These are phyloP conservation scores for Candida maesae DNA, from an alignment of 805 yeast species.

Conservation along the genomic window DNA sequence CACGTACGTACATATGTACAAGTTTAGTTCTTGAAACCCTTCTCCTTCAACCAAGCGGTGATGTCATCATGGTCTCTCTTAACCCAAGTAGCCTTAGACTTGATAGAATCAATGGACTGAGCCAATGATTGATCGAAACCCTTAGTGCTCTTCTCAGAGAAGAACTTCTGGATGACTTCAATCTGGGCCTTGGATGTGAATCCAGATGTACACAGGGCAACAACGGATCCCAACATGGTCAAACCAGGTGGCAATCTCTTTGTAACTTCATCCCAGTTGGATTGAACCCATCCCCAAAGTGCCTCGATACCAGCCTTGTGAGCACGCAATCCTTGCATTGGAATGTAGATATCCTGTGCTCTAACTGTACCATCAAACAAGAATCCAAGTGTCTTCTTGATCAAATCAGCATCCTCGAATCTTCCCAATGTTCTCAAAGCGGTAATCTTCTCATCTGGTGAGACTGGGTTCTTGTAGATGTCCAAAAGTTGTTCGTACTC, in stretches of 20 bases:
- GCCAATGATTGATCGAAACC: slow-evolving; percentile 65
- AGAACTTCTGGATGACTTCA: slow-evolving; percentile 48
- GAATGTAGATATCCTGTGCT: slow-evolving; percentile 73
- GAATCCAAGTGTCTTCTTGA: slow-evolving; percentile 52
- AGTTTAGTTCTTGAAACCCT: slow-evolving; percentile 23
- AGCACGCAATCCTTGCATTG: slow-evolving; percentile 68
- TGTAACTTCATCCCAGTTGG: slow-evolving; percentile 67
- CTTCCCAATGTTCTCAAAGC: slow-evolving; percentile 70
- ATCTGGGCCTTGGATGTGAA: slow-evolving; percentile 55
- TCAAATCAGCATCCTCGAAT: slow-evolving; percentile 48
- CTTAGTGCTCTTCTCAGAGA: slow-evolving; percentile 50
- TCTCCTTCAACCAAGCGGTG: slow-evolving; percentile 43
- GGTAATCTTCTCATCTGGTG: slow-evolving; percentile 62
- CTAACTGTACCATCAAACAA: slow-evolving; percentile 56
- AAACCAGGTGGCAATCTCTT: slow-evolving; percentile 76
- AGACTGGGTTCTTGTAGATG: slow-evolving; percentile 56
- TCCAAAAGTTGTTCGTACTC: slow-evolving; percentile 60
- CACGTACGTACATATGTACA: too few species aligned
- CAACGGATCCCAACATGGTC: slow-evolving; percentile 74
- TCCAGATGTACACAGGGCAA: slow-evolving; percentile 55
- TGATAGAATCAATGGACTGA: slow-evolving; percentile 58
- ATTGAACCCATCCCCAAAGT: slow-evolving; percentile 69
- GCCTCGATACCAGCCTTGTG: slow-evolving; percentile 63
- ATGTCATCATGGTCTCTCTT: slow-evolving; percentile 49
- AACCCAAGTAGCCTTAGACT: slow-evolving; percentile 56